Evolutionary conservation across 2,329 filamentous ascomycete genomes (phyloP).

Genomic region (Ophidiomyces ophidiicola): DNA sequence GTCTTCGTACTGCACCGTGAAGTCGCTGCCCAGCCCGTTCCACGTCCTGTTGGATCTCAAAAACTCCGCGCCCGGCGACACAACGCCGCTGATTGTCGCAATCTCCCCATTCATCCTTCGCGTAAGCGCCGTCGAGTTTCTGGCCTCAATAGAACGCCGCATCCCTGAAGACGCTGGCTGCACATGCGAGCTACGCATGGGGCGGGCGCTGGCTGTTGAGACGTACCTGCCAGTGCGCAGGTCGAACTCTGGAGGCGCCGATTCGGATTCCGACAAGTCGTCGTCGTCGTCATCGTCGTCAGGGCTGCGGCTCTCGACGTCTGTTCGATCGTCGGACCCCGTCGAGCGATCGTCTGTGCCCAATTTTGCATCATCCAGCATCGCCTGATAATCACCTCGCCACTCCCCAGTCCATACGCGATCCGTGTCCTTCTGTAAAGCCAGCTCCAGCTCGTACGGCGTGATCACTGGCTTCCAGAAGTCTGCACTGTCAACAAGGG

Average conservation of each 20-base stretch:
- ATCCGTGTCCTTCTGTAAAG: conserved; percentile 60
- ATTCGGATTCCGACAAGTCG: conserved; percentile 54
- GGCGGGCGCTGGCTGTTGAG: conserved; percentile 57
- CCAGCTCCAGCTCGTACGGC: conserved; percentile 80
- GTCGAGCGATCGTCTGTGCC: conserved; percentile 19
- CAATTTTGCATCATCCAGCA: conserved; percentile 37
- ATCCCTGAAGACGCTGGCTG: conserved; percentile 22
- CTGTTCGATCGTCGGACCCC: conserved; percentile 12
- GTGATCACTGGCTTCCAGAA: conserved; percentile 86
- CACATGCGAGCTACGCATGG: conserved; percentile 28
- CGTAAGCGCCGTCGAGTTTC: conserved; percentile 43
- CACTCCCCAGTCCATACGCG: conserved; percentile 79
- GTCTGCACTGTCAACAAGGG: conserved; percentile 73
- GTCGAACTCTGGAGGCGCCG: conserved; percentile 75
- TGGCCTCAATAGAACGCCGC: conserved; percentile 19
- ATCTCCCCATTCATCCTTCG: conserved; percentile 58
- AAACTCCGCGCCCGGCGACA: conserved; percentile 86
- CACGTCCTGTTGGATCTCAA: conserved; percentile 73
- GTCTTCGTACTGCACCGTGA: conserved; percentile 50
- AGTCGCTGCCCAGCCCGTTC: conserved; percentile 85
- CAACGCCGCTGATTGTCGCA: conserved; percentile 67
- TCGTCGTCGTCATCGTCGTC: conserved; percentile 37
- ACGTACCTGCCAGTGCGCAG: conserved; percentile 76
- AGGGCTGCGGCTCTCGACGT: conserved; percentile 29
- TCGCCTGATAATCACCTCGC: conserved; percentile 70